These are phyloP conservation scores for Fusarium begoniae DNA, from an alignment of 2,329 filamentous ascomycete species.

Conservation along the genomic window DNA sequence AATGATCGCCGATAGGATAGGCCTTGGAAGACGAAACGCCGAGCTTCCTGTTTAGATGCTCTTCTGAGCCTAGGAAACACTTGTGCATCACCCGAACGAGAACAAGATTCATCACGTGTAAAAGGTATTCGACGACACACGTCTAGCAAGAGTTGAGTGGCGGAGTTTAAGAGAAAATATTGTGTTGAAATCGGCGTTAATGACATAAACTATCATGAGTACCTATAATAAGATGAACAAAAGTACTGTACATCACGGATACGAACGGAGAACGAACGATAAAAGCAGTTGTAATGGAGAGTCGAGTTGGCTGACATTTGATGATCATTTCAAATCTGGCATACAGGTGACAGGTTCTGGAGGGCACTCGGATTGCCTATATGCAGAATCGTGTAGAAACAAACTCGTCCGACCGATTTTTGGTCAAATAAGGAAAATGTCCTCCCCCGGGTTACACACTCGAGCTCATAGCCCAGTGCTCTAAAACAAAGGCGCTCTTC, in stretches of 20 bases:
- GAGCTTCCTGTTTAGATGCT: constrained; percentile 76
- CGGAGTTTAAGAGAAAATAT: constrained; percentile 36
- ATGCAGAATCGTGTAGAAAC: constrained; percentile 43
- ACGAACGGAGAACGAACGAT: constrained; percentile 14
- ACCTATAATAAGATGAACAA: constrained; percentile 8
- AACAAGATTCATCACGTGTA: neutral
- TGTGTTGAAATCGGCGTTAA: constrained; percentile 40
- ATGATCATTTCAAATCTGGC: neutral
- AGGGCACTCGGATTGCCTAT: constrained; percentile 40
- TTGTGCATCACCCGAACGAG: neutral
- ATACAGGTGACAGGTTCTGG: constrained; percentile 13
- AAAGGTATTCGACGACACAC: constrained; percentile 5
- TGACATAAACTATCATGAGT: constrained; percentile 15
- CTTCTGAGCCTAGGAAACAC: neutral
- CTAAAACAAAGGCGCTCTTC: constrained; percentile 38
- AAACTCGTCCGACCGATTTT: constrained; percentile 35
- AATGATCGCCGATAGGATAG: constrained; percentile 73
- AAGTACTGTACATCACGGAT: constrained; percentile 20
- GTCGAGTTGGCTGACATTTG: neutral
- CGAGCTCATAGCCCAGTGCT: constrained; percentile 33
- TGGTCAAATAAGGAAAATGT: constrained; percentile 37
- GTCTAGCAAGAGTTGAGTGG: constrained; percentile 19
- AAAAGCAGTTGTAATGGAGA: constrained; percentile 12
- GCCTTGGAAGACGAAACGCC: constrained; percentile 75
- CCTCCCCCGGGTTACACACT: constrained; percentile 32